Conservation (phyloP, 805 yeast species). For the Metschnikowia shivogae region DNA sequence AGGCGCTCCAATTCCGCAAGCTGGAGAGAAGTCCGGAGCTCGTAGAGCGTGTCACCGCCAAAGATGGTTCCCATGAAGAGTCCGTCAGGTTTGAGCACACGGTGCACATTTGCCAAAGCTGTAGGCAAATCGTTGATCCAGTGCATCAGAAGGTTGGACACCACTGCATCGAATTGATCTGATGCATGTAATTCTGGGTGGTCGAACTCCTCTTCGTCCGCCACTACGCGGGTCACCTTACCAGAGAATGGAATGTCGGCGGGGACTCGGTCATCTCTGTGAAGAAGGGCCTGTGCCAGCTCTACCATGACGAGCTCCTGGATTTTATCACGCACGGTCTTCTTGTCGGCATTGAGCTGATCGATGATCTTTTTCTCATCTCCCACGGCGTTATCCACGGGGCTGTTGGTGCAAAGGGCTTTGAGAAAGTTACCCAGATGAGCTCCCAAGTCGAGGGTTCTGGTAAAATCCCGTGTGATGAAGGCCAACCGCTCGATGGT, state of each 20-base stretch:
- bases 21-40: conserved; percentile 73
- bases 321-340: conserved; percentile 49
- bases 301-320: conserved; percentile 63
- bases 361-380: conserved; percentile 36
- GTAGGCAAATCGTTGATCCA: conserved; percentile 86
- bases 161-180: conserved; percentile 59
- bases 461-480: conserved; percentile 58
- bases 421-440: conserved; percentile 62
- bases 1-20: conserved; percentile 75
- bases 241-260: conserved; percentile 43
- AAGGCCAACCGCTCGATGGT: conserved; percentile 74
- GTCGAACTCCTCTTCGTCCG: conserved; percentile 64
- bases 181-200: conserved; percentile 35
- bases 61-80: conserved; percentile 75
- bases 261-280: conserved; percentile 42
- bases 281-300: conserved; percentile 49
- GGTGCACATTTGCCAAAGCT: conserved; percentile 51
- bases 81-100: conserved; percentile 71
- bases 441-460: conserved; percentile 68
- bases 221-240: conserved; percentile 46
- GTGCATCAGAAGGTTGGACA: conserved; percentile 70
- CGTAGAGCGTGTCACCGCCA: conserved; percentile 84
- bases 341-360: conserved; percentile 49
- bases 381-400: conserved; percentile 19
- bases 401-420: conserved; percentile 29